A percentile compares a stretch with the other conserved stretches of the same genome.
Evolutionary conservation across 2,329 filamentous ascomycete species (phyloP).

Genomic region (Fusarium incarnatum): DNA sequence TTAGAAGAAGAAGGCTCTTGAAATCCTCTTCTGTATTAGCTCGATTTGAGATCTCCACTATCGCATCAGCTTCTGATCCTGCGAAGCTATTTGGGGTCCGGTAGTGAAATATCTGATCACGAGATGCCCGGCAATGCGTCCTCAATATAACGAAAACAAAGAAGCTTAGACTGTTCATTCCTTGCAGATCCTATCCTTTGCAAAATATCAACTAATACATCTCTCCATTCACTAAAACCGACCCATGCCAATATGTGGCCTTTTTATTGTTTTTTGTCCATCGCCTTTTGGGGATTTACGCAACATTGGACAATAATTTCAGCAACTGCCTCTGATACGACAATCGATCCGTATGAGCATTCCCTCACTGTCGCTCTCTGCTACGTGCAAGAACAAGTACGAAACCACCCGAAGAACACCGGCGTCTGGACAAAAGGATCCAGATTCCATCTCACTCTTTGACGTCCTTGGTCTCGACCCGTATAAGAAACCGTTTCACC

Average conservation of each 20-base stretch:
- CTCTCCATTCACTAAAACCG: not conserved
- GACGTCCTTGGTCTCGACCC: not conserved
- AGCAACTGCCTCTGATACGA: not conserved
- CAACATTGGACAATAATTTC: accelerated
- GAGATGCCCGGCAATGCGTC: too few species aligned
- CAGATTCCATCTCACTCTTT: not conserved
- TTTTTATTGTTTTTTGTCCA: accelerated
- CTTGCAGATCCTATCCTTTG: not conserved
- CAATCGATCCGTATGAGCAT: not conserved
- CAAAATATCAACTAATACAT: not conserved
- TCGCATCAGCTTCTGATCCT: not conserved
- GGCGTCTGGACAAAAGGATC: not conserved
- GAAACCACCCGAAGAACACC: not conserved
- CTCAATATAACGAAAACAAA: too few species aligned
- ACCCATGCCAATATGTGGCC: not conserved
- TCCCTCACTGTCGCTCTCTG: not conserved
- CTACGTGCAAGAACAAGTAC: not conserved
- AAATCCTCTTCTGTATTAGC: too few species aligned
- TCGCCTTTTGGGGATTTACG: accelerated
- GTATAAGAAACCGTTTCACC: not conserved
- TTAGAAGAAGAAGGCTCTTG: too few species aligned
- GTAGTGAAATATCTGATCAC: too few species aligned
- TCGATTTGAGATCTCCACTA: too few species aligned
- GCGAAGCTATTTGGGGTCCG: too few species aligned
- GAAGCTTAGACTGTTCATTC: not conserved